Evolutionary conservation across 2,329 filamentous ascomycete genomes (phyloP), one percentile per base, ranked within the genome.

Genomic region (Knufia fluminis): DNA sequence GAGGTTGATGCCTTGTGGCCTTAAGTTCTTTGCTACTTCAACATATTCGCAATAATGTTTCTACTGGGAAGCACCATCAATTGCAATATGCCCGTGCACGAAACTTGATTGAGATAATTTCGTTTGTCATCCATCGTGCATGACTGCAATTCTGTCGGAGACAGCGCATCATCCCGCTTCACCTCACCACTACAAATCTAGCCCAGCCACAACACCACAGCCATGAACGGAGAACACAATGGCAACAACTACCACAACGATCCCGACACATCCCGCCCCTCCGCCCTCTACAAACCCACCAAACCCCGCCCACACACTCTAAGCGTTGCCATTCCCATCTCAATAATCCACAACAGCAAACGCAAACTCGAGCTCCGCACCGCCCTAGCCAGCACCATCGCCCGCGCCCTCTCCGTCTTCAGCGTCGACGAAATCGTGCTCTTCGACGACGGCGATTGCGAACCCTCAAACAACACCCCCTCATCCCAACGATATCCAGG

Each of bases 361-460:
- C 31, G 44, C 44, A 85, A 82, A 8, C 79, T 83, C 54, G 86
- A 94, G 52, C 82, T 86, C 62, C 83, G 87, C 62, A 87, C 83
- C 31, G 75, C 77, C 42, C 73, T 85, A 42, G 83, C 82, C 1
- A 85, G 84, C 6, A 82, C 84, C 55, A 82, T 94, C 47, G 87
- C 87, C 4, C 85, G 88, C 47, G 86, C 86, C 28, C 76, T 88
- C 46, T 84, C 86, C 53, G 83, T 94, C 54, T 94, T 92, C 68
- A 83, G 79, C 60, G 77, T 94, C 57, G 88, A 94, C 63, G 88
- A 94, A 68, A 75, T 94, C 24, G 75, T 94, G 45, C 71, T 94
- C 48, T 94, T 85, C 65, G 81, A 91, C 61, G 88, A 94, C 66
- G 76, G 35, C 46, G 46, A 48, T 14, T 16, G 16, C n/a, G 4